Evolutionary conservation across 2,329 filamentous ascomycete genomes (phyloP), one percentile per base, ranked within the genome.

Genomic region (Aotearoamyces nothofagi): DNA sequence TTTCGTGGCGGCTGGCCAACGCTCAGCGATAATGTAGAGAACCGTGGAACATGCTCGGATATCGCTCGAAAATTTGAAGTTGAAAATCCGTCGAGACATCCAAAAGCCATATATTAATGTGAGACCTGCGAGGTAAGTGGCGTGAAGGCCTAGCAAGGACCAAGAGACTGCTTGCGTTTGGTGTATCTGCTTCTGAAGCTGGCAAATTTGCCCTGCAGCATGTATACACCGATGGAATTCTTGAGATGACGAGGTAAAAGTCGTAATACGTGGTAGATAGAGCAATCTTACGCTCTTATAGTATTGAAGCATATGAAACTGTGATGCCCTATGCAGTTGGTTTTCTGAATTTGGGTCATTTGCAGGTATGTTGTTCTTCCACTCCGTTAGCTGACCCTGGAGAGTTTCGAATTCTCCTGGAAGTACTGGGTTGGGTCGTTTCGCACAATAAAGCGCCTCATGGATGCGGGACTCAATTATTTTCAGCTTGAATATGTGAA

Each of bases 51-150:
- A 45, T n/a, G 44, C 45, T 22, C 43, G 38, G 15, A 49, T 44
- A 22, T 46, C 42, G 10, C 45, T 46, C 11, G 38, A 32, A n/a
- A 38, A 39, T 5, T 29, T 34, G 22, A 38, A 39, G 11, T 25
- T 40, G 22, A 41, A 41, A 4, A 46, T 26, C 7, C 36, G 33
- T 7, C 36, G 39, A 9, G 38, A 38, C 1, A 35, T 36, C 46
- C 46, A 52, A 11, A 40, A 37, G 27, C 46, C 47, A 31, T 51
- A 52, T 7, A 50, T 35, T 10, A 52, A 37, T 3, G 46, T 49
- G 4, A 49, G 32, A 3, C 46, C 47, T 32, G 37, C 42, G 24
- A 47, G 26, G 30, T 49, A 50, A 3, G 46, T 39, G 2, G 45
- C 42, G 12, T 45, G 42, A 11, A 50, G 28, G 3, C 45, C 44